Evolutionary conservation across 2,329 filamentous ascomycete species (phyloP), one percentile per base, ranked within the genome.

Genomic region (Diaporthe vexans): DNA sequence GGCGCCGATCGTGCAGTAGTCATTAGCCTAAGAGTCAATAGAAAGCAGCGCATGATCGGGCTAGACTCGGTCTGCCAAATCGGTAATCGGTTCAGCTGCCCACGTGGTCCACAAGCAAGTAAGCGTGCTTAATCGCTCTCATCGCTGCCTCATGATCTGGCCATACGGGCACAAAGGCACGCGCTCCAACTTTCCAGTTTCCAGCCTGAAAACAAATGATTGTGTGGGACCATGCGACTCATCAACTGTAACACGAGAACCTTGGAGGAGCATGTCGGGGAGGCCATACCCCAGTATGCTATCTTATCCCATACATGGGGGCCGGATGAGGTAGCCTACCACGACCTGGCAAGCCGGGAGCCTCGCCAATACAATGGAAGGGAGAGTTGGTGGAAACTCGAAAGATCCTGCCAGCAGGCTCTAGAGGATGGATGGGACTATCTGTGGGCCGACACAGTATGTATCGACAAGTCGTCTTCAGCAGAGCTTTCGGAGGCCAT

Each of bases 301-400:
- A 77, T 81, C 79, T 24, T 81, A 78, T 67, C 80, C 78, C 68
- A 82, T 80, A 52, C 79, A 77, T 75, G 81, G 80, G 74, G 74
- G 0, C 19, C 26, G 13, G 76, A 75, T 11, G 77, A 77, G 43
- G 74, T 77, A 9, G 67, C 75, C 1, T 77, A 73, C 68, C 43
- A 74, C 4, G 78, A 78, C 21, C 8, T 78, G 2, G 51, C 58
- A 6, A 65, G 4, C 40, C 43, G 59, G 21, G 26, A 65, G 59
- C 59, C 59, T 8, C 59, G 59, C 8, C 35, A 73, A 6, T 72
- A 72, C 24, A 73, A 59, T 0, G 52, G 46, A 1, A 40, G 69
- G 8, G 37, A 46, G 1, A 77, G 59, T 26, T 65, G 59, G 59
- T 48, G 59, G 59, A 74, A 59, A 17, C 26, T 58, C 40, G 59